A percentile compares a stretch with the other conserved stretches of the same genome.
Conservation (phyloP, 2,329 filamentous ascomycete species). For the Calonectria naviculata region DNA sequence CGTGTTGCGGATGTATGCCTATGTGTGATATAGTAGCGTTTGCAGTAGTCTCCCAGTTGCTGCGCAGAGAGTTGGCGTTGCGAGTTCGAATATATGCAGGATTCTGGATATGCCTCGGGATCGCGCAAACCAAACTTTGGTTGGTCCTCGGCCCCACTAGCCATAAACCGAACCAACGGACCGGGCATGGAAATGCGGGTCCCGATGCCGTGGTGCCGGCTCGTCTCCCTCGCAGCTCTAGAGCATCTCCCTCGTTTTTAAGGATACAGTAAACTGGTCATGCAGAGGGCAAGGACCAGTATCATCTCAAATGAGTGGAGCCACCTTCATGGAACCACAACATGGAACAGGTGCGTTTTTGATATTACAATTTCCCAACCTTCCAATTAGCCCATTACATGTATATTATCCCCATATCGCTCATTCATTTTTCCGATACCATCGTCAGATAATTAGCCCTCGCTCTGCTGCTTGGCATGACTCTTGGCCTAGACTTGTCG, state of each 20-base stretch:
- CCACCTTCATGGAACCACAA: too few species aligned
- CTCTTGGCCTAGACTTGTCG: not conserved
- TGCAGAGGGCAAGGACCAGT: too few species aligned
- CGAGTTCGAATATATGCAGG: not conserved
- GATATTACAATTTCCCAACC: not conserved
- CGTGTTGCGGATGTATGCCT: not conserved
- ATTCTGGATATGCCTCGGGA: slow-evolving; percentile 11
- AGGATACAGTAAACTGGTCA: too few species aligned
- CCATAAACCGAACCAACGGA: not conserved
- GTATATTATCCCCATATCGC: not conserved
- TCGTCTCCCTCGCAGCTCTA: not conserved
- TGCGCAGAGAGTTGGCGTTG: not conserved
- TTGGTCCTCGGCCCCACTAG: slow-evolving; percentile 11
- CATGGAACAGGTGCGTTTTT: not conserved
- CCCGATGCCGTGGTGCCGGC: not conserved
- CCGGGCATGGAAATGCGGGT: not conserved
- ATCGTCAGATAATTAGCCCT: not conserved
- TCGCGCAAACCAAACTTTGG: not conserved
- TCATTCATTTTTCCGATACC: not conserved
- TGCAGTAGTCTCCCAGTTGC: not conserved
- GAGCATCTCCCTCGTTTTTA: not conserved
- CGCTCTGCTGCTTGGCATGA: not conserved
- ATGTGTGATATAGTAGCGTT: not conserved
- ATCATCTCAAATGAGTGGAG: too few species aligned
- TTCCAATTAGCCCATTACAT: not conserved